Conservation (phyloP, 2,329 filamentous ascomycete genomes). For the Clonostachys chloroleuca region DNA sequence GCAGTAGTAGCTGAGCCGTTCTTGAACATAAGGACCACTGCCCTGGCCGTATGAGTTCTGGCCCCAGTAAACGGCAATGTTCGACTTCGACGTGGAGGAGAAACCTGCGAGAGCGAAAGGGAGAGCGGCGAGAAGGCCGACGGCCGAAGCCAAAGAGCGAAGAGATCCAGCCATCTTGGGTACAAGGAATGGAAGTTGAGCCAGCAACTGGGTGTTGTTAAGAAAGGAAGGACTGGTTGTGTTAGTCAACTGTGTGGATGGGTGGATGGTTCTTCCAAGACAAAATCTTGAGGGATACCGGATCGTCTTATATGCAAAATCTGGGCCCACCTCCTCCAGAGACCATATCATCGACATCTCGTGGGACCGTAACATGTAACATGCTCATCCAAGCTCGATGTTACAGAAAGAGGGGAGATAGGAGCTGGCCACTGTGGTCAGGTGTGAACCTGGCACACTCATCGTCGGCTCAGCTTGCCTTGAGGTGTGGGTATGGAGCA, state of each 20-base stretch:
- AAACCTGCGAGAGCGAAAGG: conserved; percentile 34
- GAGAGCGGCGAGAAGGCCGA: conserved; percentile 13
- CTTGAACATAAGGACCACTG: conserved; percentile 39
- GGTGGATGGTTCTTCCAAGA: not conserved
- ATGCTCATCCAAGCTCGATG: too few relatives aligned
- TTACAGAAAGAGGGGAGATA: too few relatives aligned
- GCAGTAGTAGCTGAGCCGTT: conserved; percentile 55
- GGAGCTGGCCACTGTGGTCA: too few relatives aligned
- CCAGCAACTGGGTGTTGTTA: not conserved
- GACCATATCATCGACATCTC: too few relatives aligned
- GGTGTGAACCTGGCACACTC: too few relatives aligned
- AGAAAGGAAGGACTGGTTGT: not conserved
- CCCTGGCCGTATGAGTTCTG: conserved; percentile 57
- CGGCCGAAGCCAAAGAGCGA: conserved; percentile 3
- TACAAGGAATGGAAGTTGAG: not conserved
- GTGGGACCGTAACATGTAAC: not conserved
- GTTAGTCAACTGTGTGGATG: too few relatives aligned
- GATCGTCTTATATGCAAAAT: too few relatives aligned
- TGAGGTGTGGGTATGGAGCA: too few relatives aligned
- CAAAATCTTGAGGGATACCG: not conserved
- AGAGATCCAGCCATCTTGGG: not conserved
- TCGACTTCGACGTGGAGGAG: conserved; percentile 37
- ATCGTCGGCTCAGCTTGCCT: too few relatives aligned
- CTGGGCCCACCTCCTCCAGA: too few relatives aligned
- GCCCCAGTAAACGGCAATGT: conserved; percentile 67